phyloP scores from a whole-genome alignment of 352 stramenopile genomes.

The Blastocystis sp. region DNA sequence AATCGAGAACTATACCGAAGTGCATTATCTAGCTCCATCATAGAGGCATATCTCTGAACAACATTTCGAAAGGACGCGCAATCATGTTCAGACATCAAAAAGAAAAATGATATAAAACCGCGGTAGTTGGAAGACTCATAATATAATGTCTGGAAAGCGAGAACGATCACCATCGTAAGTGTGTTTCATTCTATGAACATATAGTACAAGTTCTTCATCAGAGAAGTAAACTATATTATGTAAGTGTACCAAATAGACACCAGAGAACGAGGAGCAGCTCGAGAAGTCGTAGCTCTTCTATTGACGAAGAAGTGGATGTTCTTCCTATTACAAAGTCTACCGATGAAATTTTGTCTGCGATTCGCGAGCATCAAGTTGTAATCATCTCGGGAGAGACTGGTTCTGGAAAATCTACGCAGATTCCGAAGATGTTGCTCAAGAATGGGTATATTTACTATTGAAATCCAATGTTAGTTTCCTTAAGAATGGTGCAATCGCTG shows the following conservation, averaged over 20 bases:
- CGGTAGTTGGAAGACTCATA: background rate
- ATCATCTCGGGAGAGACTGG: conserved; percentile 88
- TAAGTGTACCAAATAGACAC: background rate
- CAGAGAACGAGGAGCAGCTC: background rate
- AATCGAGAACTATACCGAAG: background rate
- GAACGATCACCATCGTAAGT: background rate
- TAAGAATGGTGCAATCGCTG: conserved; percentile 15
- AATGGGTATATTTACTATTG: background rate
- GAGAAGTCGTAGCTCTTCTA: background rate
- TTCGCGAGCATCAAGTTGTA: conserved; percentile 25
- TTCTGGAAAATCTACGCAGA: conserved; percentile 83
- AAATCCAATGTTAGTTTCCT: conserved; percentile 12
- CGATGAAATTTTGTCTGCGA: conserved; percentile 14
- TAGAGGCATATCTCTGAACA: background rate
- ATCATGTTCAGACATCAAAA: background rate
- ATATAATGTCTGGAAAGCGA: background rate
- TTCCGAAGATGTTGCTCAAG: conserved; percentile 54
- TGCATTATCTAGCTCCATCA: background rate
- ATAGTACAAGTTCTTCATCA: background rate
- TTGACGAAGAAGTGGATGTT: background rate
- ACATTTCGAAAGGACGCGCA: background rate
- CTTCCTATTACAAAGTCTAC: conserved; percentile 22
- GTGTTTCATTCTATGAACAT: background rate
- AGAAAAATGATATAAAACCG: background rate
- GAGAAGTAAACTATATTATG: background rate